These are phyloP conservation scores for Colletotrichum graminicola DNA, from an alignment of 2,329 filamentous ascomycete species.

Conservation along the genomic window DNA sequence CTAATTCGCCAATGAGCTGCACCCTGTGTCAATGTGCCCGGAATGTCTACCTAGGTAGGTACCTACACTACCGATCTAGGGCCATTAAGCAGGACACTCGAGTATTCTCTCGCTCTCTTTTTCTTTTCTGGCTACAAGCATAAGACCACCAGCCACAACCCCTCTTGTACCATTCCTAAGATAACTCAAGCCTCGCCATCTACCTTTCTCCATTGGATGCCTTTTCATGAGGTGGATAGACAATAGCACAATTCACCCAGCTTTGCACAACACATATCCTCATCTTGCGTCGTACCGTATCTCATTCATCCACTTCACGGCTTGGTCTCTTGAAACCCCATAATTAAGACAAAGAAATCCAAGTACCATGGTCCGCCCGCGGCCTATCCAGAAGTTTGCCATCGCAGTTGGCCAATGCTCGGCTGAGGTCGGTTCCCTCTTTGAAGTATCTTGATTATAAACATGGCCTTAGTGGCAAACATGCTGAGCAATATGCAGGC, in stretches of 20 bases:
- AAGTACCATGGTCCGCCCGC: conserved; percentile 47
- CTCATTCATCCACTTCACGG: neutral
- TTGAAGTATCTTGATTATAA: neutral
- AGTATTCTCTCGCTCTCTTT: too few species aligned
- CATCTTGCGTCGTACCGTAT: neutral
- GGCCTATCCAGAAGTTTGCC: conserved; percentile 69
- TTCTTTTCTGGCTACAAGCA: neutral
- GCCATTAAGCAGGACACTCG: neutral
- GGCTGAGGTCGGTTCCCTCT: conserved; percentile 58
- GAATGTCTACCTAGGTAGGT: neutral
- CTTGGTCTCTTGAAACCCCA: neutral
- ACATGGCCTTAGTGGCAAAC: neutral
- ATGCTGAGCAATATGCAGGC: conserved; percentile 66
- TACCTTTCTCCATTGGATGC: neutral
- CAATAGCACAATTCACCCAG: neutral
- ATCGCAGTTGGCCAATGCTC: conserved; percentile 67
- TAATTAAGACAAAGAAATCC: neutral
- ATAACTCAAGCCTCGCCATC: neutral
- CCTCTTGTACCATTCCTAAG: neutral
- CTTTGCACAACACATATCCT: neutral
- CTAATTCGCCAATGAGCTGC: conserved; percentile 14
- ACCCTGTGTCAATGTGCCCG: neutral
- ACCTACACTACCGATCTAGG: too few species aligned
- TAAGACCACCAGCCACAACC: neutral
- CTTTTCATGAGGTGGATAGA: neutral